Evolutionary conservation across 1,139 yeast species (phyloP), one percentile per base, ranked within the genome.

Genomic region (Yamadazyma sp.): DNA sequence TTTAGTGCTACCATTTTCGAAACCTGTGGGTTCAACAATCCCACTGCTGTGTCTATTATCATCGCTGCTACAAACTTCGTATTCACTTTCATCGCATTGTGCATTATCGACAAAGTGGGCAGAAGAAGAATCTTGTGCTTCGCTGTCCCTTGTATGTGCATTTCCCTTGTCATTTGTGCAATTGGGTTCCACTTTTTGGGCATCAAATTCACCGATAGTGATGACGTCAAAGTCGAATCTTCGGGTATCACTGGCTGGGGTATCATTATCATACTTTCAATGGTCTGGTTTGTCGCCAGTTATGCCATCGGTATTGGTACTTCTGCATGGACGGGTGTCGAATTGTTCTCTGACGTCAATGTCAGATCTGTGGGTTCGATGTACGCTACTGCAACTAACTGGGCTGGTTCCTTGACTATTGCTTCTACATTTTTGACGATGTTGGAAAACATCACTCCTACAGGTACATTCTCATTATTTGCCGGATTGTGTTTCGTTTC

Each of bases 251-350:
- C 81, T 28, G 82, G 87, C 2, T 89, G 97, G 96, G 95, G 96
- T 11, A 78, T 86, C 47, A 81, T 88, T 10, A 81, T 91, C 42
- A 83, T 92, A 47, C 73, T 89, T 25, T 83, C 88, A 46, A 88
- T 89, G 88, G 87, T 91, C 51, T 61, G 80, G 39, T 92, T 77
- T 56, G 96, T 89, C 37, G 96, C 95, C 5, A 81, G 85, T 45
- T 91, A 89, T 59, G 96, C 97, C 32, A 71, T 87, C 49, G 98
- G 98, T 52, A 87, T 89, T 51, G 98, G 98, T 63, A 88, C 91
- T 59, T 91, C 88, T 44, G 98, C 98, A 37, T 91, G 98, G 98
- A 96, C 92, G 55, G 98, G 95, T 57, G 87, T 92, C 39, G 98
- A 91, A 64, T 69, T 89, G 54, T 88, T 91, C 69, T 92, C 97